Percentiles rank a stretch among this genome's conserved stretches.
Evolutionary conservation across 345 rosid species (phyloP).

Genomic region (Gossypium thurberi): DNA sequence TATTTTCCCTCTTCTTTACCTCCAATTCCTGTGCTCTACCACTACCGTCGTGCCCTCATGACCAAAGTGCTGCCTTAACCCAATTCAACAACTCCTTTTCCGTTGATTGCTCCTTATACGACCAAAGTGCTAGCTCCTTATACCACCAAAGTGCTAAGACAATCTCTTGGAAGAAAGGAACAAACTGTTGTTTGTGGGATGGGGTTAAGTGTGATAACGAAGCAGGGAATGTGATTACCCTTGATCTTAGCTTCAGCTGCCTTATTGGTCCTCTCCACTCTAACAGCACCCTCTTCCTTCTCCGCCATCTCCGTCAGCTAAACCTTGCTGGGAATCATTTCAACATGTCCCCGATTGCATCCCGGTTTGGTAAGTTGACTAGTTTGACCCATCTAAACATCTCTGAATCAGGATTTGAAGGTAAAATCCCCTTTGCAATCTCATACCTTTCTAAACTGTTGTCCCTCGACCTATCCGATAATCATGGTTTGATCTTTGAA

Average conservation of each 20-base stretch:
- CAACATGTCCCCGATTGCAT: background rate
- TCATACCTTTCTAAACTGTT: background rate
- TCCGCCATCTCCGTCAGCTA: conserved; percentile 6
- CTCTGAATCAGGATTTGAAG: too few species aligned
- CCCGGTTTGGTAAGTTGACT: conserved; percentile 16
- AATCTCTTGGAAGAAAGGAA: background rate
- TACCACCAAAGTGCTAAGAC: background rate
- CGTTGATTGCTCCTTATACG: background rate
- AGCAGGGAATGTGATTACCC: conserved; percentile 19
- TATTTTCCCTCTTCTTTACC: background rate
- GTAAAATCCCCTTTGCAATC: background rate
- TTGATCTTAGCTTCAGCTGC: conserved; percentile 17
- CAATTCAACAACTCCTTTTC: background rate
- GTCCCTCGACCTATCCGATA: background rate
- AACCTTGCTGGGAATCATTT: conserved; percentile 19
- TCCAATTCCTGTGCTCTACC: background rate
- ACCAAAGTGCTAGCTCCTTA: background rate
- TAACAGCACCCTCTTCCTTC: conserved; percentile 11
- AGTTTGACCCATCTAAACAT: too few species aligned
- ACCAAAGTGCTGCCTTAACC: background rate
- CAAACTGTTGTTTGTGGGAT: conserved; percentile 23
- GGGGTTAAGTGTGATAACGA: conserved; percentile 10
- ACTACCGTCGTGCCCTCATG: background rate
- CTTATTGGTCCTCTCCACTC: background rate
- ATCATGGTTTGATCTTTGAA: background rate